Base-by-base conservation (phyloP, 805 yeast genomes). In the Kurtzmaniella fragi region DNA sequence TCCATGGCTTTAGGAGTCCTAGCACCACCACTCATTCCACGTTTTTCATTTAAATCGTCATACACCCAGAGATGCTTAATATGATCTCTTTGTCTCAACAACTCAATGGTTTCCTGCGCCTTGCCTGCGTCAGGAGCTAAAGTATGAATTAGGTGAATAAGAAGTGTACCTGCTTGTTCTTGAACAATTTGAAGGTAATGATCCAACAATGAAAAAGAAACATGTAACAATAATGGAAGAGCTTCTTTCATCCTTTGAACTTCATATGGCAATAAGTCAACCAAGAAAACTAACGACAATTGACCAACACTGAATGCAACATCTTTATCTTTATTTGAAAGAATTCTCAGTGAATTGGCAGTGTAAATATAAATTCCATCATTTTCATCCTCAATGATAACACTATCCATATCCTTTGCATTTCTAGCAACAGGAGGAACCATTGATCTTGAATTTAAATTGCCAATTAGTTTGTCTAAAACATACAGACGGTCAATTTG, bases 1-100 rank as follows among this genome's bases (percentile, higher is more conserved):
- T 86, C 95, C 97, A 91, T 90, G 25, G 77, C 77, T 46, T 78
- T 80, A 0, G 97, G 97, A 2, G 95, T 86, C 30, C 90, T 67
- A 0, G 91, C 90, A 0, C 95, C 91, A 20, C 25, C 25, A 37
- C 71, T 73, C 16, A 15, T 23, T 9, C 20, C 20, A 30, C 56
- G 57, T 48, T 80, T 81, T 48, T 84, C 90, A 43, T 80, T 80
- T 50, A 90, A 63, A 54, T 90, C 96, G 49, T 86, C 95, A 55
- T 93, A 91, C 0, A 80, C 70, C 99, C 99, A 93, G 4, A 84
- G 57, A 23, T 64, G 47, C 34, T 63, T 53, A 13, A 42, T 37
- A 34, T 45, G 73, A 35, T 78, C 82, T 29, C 73, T 70, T 37
- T 70, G 63, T 46, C 87, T 64, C 33, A 90, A 64, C 17, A 74